Evolutionary conservation across 768 basidiomycete species (phyloP), one percentile per base, ranked within the genome.

Genomic region (Filobasidium floriforme): DNA sequence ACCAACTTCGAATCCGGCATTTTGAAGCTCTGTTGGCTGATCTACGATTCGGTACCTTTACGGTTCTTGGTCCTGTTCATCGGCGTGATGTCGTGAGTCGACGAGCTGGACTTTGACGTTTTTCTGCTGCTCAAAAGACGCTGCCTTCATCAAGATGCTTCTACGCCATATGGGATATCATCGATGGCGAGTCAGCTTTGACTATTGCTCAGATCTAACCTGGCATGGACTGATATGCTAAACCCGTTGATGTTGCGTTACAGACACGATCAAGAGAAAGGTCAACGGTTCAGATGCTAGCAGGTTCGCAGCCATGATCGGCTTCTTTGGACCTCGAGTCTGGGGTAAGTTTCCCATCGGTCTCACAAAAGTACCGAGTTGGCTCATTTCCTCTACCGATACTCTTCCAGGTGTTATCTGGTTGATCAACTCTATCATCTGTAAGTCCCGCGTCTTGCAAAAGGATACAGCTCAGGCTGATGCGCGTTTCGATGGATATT

Each of bases 91-190:
- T 49, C 46, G 46, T 49, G 14, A 49, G 46, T 49, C 46, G 3
- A 49, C 32, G 46, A 49, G 18, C 3, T 49, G 3, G 5, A 15
- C 46, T 3, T 3, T 49, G 5, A 49, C 22, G 3, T 15, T n/a
- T n/a, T n/a, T n/a, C n/a, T n/a, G n/a, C n/a, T n/a, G n/a, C n/a
- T n/a, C 46, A 12, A 49, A 14, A 22, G 46, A 49, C 2, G 2
- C 46, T 15, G 46, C 46, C 43, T 49, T 18, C 22, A 14, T 14
- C 4, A 2, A 72, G 71, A 14, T 79, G 77, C 69, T 74, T 78
- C 65, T 79, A 78, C 51, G 69, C 74, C 10, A 73, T 79, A 66
- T 78, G 77, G 78, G 78, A 79, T 52, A 78, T 79, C 61, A 67
- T 79, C 60, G 78, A 79, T 68, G 64, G 78, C 77, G 26, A 70